phyloP scores from a whole-genome alignment of 108 stramenopile genomes.

The Discostella pseudostelligera region DNA sequence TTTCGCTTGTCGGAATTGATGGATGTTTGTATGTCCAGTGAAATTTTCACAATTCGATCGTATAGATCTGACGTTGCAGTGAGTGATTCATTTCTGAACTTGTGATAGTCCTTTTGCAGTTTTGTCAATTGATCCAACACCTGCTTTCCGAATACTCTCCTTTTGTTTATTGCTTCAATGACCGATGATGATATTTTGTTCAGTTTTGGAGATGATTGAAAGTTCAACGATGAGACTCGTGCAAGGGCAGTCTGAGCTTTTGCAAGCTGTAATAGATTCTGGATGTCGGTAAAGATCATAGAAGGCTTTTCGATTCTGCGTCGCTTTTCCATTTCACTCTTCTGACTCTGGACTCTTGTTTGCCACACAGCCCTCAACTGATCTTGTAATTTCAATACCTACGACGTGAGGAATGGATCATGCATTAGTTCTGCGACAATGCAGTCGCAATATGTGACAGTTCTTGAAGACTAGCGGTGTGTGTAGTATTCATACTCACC shows the following conservation, averaged over 20 bases:
- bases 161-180: constrained; percentile 37
- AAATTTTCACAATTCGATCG: constrained; percentile 51
- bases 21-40: constrained; percentile 43
- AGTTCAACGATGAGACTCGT: constrained; percentile 25
- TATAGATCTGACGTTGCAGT: constrained; percentile 47
- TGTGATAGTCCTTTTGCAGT: constrained; percentile 39
- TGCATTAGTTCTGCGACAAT: not conserved
- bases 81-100: constrained; percentile 8
- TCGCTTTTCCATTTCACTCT: constrained; percentile 24
- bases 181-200: constrained; percentile 39
- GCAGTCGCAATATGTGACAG: not conserved
- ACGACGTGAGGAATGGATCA: not conserved
- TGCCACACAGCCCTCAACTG: constrained; percentile 35
- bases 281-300: constrained; percentile 40
- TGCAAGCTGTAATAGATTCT: constrained; percentile 34
- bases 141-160: constrained; percentile 34
- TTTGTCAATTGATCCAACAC: constrained; percentile 35
- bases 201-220: constrained; percentile 15
- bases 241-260: constrained; percentile 43
- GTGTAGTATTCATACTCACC: constrained; percentile 8
- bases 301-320: constrained; percentile 22
- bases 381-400: constrained; percentile 45
- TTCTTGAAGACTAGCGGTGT: not conserved
- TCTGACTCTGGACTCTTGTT: constrained; percentile 29
- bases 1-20: constrained; percentile 39